Evolutionary conservation across 148 eudicot species (phyloP), one percentile per base, ranked within the genome.

Genomic region (Cornus controversa): DNA sequence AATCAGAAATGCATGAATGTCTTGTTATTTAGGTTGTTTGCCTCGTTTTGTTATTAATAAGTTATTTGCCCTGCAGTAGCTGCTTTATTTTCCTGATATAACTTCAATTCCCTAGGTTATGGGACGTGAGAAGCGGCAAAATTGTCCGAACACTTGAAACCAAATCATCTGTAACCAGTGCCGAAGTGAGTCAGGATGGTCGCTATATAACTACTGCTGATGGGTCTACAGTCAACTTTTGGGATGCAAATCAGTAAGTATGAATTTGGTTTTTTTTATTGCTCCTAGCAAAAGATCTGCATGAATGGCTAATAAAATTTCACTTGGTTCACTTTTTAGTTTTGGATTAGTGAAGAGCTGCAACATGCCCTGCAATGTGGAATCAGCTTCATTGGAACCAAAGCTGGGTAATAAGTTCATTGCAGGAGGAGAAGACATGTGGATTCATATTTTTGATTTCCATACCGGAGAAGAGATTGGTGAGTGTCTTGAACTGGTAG

Each of bases 351-450:
- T 94, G 60, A 94, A 90, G 91, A 91, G 96, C 83, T 90, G 88
- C 75, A 87, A 90, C 22, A 92, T 92, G 97, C 92, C 97, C 72
- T 91, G 90, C 84, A 85, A 84, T 40, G 86, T 94, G 65, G 98
- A 94, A 84, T 94, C 98, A 37, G 98, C 96, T 78, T 94, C 98
- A 0, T 79, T 94, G 85, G 98, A 94, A 81, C 97, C 98, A 13
- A 92, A 90, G 83, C 78, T 83, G 82, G 97, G 98, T 64, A 91
- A 91, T 71, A 94, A 92, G 84, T 94, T 94, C 63, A 84, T 92
- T 70, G 97, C 95, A 70, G 98, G 95, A 75, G 98, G 98, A 58
- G 98, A 91, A 89, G 98, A 94, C 79, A 89, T 94, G 98, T 94
- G 98, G 98, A 85, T 94, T 75, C 96, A 81, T 75, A 84, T 92